Evolutionary conservation across 495 filamentous ascomycete genomes (phyloP), one percentile per base, ranked within the genome.

Genomic region (Haplographium delicatum): DNA sequence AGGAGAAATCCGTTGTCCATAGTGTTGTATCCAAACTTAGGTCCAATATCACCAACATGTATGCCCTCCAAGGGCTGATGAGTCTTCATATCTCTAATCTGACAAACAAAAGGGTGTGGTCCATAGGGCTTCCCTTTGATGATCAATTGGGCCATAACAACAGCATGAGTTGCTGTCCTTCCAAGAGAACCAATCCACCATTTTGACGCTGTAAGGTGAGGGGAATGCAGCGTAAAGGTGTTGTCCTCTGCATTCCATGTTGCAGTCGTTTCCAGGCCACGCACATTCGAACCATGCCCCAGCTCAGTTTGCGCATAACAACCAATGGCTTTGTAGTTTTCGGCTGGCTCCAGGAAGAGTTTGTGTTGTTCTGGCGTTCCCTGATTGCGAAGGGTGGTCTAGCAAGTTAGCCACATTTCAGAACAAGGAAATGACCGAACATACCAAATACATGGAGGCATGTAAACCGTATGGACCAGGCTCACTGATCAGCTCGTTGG

Each of bases 111-210:
- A 9, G 85, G 82, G 55, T 89, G 85, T 20, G 85, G 84, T 1
- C 85, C 85, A 53, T 77, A 80, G 30, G 69, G 68, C 63, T 83
- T 85, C 37, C 79, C 80, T 30, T 62, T 68, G 45, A 87, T 79
- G 30, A 75, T 72, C 33, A 86, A 65, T 59, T 87, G 81, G 10
- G 85, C 85, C 80, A 88, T 83, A 1, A 89, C 85, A 22, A 84
- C 77, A 0, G 85, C 84, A 65, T 87, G 76, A 54, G 86, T 89
- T 16, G 85, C 84, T 8, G 81, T 79, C n/a, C 79, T 65, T 39
- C 85, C 85, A 5, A 88, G 69, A 20, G 80, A 82, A 0, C 85
- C 85, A 58, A 87, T 85, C 85, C 85, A 89, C 84, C 84, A 89
- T 61, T 89, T 89, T 30, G 79, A 79, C 13, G 82, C 73, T 8